Percentiles rank a stretch among this genome's conserved stretches.
These are phyloP conservation scores for Ganoderma lingzhi DNA, from an alignment of 1,284 basidiomycete genomes.

Conservation along the genomic window DNA sequence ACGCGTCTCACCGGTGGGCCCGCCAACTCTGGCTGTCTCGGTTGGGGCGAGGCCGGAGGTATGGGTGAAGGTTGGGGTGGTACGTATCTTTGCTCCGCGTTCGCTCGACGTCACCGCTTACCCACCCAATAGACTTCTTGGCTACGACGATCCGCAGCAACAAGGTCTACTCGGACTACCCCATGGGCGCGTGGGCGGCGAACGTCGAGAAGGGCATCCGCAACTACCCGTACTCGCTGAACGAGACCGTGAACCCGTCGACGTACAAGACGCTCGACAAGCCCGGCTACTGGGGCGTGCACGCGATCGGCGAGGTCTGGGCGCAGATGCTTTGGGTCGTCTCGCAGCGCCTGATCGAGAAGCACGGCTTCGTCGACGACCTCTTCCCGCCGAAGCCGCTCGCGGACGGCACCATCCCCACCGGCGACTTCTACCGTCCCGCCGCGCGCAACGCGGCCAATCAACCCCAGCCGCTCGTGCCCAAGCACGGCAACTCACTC, in stretches of 20 bases:
- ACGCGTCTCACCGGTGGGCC: constrained; percentile 96
- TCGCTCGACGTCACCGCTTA: constrained; percentile 16
- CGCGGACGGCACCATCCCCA: constrained; percentile 66
- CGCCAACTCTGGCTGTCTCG: constrained; percentile 90
- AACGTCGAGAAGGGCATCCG: constrained; percentile 84
- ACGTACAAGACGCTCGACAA: constrained; percentile 97
- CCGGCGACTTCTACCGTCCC: constrained; percentile 79
- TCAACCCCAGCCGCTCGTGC: constrained; percentile 71
- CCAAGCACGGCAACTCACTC: constrained; percentile 93
- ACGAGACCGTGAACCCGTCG: constrained; percentile 85
- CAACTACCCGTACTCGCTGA: constrained; percentile 86
- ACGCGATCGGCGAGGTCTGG: constrained; percentile 96
- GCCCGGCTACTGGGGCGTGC: constrained; percentile 91
- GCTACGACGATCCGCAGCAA: constrained; percentile 87
- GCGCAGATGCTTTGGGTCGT: constrained; percentile 93
- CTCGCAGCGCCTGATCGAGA: constrained; percentile 76
- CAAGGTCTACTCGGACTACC: constrained; percentile 76
- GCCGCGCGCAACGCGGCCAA: constrained; percentile 44
- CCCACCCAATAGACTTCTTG: constrained; percentile 66
- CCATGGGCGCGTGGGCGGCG: constrained; percentile 96
- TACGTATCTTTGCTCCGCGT: constrained; percentile 38
- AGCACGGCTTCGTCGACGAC: constrained; percentile 81
- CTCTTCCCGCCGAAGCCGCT: constrained; percentile 83
- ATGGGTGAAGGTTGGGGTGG: constrained; percentile 97
- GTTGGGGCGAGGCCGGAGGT: constrained; percentile 95